Evolutionary conservation across 2,329 filamentous ascomycete genomes (phyloP), one percentile per base, ranked within the genome.

Genomic region (Phyllosticta capitalensis): DNA sequence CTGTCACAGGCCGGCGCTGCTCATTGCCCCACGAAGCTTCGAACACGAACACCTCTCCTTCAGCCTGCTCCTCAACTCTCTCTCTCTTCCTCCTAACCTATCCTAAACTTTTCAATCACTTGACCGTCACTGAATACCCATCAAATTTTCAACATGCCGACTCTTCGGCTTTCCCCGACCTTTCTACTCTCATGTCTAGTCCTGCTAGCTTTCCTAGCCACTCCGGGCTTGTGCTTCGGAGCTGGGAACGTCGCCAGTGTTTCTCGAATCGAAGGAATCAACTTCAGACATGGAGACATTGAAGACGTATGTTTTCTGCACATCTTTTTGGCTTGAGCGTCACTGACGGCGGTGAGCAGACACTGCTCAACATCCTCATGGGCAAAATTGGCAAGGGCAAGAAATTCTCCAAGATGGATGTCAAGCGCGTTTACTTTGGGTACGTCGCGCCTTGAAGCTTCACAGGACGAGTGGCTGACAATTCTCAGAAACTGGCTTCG

Each of bases 391-490:
- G 50, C 45, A 33, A 50, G 22, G 83, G 83, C 66, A 91, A 92
- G 78, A 95, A 92, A 69, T 96, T 95, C 75, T 84, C 83, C 78
- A 94, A 94, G 77, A 83, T 95, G 68, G 88, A 86, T 69, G 88
- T 96, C 63, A 89, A 92, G 64, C 84, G 91, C 62, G 89, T 95
- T 64, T 96, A 96, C 78, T 96, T 96, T 77, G 92, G 92, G 38
- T 45, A 7, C 7, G 38, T n/a, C 38, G 30, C 17, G 6, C 38
- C 14, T 2, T 6, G 14, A 45, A 38, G 30, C 38, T 45, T n/a
- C 5, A 7, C 5, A 17, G 1, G 7, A 6, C 1, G 7, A 5
- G 17, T 45, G 14, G 38, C 14, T n/a, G 17, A 17, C n/a, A 19
- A 45, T 45, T 14, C 14, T n/a, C 38, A 45, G 38, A 64, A 96